Base-by-base conservation (phyloP, 139 green algal species). In the Chlorella sp. region DNA sequence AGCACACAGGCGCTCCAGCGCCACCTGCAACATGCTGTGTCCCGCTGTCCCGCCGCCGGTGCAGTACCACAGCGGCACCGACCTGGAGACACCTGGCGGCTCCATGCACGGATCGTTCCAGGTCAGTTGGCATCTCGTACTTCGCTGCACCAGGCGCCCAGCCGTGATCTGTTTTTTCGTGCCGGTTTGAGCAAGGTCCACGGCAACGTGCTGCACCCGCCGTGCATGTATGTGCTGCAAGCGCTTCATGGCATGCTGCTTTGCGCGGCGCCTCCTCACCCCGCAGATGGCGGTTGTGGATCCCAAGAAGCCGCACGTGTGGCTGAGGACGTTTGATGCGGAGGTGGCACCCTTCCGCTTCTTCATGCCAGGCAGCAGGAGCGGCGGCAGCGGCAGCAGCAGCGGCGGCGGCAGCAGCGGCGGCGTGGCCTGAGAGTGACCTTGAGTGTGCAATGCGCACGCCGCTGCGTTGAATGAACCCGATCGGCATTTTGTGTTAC, bases 71-170 rank as follows among this genome's bases (percentile, higher is more conserved):
- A 83, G 79, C 69, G 85, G 85, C 51, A 88, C 73, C 48, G 87
- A 90, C 32, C 56, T 82, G n/a, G 54, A 77, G 32, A 24, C 32
- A 28, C 34, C 36, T 22, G 43, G 41, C 32, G 82, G 76, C 51
- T 81, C 28, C 64, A 89, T 92, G 86, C 54, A 58, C 40, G 88
- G 88, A 40, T 85, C 80, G 70, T 92, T 92, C 82, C 82, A 60
- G 51, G 51, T 60, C 51, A 60, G 51, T 16, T 60, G 16, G 74
- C 38, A 87, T 86, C 22, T 67, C 9, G 58, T n/a, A n/a, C n/a
- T n/a, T n/a, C n/a, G n/a, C n/a, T n/a, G n/a, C n/a, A n/a, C n/a
- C n/a, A n/a, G n/a, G n/a, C n/a, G n/a, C n/a, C n/a, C n/a, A n/a
- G n/a, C n/a, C n/a, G n/a, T n/a, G n/a, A n/a, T n/a, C n/a, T n/a